These are phyloP conservation scores for Coniella lustricola DNA, from an alignment of 2,329 filamentous ascomycete genomes.

Conservation along the genomic window DNA sequence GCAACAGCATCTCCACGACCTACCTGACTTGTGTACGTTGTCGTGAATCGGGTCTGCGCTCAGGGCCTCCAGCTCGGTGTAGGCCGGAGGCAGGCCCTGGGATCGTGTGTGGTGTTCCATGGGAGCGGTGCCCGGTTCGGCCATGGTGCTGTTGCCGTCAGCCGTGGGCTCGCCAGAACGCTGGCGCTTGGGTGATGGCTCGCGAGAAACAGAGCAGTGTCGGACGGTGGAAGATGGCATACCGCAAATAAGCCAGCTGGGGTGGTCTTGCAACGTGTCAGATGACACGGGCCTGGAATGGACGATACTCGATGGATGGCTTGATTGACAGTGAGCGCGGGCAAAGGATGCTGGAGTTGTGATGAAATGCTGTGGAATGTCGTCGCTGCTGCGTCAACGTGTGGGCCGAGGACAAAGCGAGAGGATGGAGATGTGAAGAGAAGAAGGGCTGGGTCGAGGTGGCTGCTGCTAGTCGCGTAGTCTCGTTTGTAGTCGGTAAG, in stretches of 20 bases:
- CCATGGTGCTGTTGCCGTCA: not conserved
- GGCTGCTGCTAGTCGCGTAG: too few relatives aligned
- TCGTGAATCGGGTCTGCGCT: slow-evolving; percentile 2
- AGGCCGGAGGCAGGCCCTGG: slow-evolving; percentile 10
- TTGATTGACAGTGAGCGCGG: too few relatives aligned
- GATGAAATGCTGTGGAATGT: not conserved
- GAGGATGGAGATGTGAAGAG: not conserved
- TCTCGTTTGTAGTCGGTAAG: too few relatives aligned
- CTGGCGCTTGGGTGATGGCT: not conserved
- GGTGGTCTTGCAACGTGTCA: not conserved
- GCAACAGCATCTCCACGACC: not conserved
- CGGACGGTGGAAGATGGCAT: not conserved
- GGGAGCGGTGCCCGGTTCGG: slow-evolving; percentile 5
- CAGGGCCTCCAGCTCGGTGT: slow-evolving; percentile 3
- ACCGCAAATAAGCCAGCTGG: not conserved
- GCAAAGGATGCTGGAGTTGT: too few relatives aligned
- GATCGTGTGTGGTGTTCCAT: slow-evolving; percentile 11
- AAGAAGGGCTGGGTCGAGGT: too few relatives aligned
- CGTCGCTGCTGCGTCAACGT: too few relatives aligned
- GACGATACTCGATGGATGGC: not conserved
- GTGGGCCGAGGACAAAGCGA: not conserved
- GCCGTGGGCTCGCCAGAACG: not conserved
- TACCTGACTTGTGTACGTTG: slow-evolving; percentile 7
- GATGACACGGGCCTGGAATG: not conserved
- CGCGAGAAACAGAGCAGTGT: not conserved